Base-by-base conservation (phyloP, 306 rosid genomes). In the Erythrophleum fordii region DNA sequence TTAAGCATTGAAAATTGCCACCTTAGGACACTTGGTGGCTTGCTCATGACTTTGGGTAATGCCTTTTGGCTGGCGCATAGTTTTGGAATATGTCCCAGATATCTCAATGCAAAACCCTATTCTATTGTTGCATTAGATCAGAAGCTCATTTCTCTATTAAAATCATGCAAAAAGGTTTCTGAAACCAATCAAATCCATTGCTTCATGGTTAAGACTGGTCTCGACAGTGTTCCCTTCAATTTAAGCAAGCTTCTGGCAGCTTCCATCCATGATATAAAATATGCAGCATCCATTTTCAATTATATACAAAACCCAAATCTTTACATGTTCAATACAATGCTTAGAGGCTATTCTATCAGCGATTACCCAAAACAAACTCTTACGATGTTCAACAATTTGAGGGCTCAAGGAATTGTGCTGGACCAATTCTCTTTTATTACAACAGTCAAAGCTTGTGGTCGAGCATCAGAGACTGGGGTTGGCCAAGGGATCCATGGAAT, bases 311-410 rank as follows among this genome's bases (percentile, higher is more conserved):
- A 79, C 81, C 97, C 95, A 2, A 89, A 87, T 80, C 88, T 89
- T 55, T 90, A 84, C 83, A 89, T 90, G 92, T 92, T 86, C 80
- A 92, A 90, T 76, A 86, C 93, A 75, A 83, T 92, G 92, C 86
- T 90, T 48, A 76, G 95, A 83, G 92, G 91, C 76, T 89, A 86
- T 78, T 87, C 93, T 16, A 44, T 61, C 9, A 83, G 93, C 22
- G 75, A 82, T 42, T 52, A 17, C 41, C 86, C 93, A 6, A 67
- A 53, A 6, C 86, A 86, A 78, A 90, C 93, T 70, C 85, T 89
- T 7, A 85, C 65, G 67, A 45, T 89, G 83, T 90, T 92, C 85
- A 89, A 86, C 26, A 31, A 87, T 39, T 60, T 90, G 61, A 89
- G 90, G 75, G 79, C 84, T 62, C 70, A 14, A 62, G 79, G 67